These are phyloP conservation scores for Tilletia indica DNA, from an alignment of 1,284 basidiomycete species.

Conservation along the genomic window DNA sequence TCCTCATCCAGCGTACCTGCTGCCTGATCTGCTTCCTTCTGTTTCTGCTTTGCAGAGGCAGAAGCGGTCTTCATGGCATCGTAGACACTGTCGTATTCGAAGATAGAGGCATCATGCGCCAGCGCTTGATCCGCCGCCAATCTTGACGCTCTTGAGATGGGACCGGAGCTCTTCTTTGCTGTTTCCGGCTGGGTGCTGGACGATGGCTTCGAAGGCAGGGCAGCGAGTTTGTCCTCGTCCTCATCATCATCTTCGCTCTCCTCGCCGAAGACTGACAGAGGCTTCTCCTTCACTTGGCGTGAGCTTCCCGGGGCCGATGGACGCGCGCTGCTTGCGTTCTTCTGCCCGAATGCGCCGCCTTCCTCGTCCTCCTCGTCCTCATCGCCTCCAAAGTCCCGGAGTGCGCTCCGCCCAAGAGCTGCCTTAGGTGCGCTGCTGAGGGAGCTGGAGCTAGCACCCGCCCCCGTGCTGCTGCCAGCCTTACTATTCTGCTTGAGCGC, in stretches of 20 bases:
- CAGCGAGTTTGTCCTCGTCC: constrained; percentile 23
- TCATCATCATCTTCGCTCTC: constrained; percentile 25
- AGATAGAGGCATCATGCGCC: constrained; percentile 77
- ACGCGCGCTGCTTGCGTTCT: neutral
- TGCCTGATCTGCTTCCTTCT: constrained; percentile 67
- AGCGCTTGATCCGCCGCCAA: constrained; percentile 62
- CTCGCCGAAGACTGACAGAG: constrained; percentile 29
- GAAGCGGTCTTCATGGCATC: constrained; percentile 91
- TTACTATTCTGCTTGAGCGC: neutral
- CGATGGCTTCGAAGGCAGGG: neutral
- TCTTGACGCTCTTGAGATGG: constrained; percentile 36
- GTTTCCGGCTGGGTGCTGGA: constrained; percentile 11
- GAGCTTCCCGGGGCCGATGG: neutral
- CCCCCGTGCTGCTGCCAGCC: neutral
- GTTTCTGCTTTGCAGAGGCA: constrained; percentile 59
- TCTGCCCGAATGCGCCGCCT: neutral
- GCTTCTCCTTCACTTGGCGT: constrained; percentile 12
- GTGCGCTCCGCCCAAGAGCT: neutral
- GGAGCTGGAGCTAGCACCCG: neutral
- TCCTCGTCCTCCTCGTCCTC: constrained; percentile 2
- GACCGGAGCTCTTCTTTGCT: constrained; percentile 13
- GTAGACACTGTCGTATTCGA: constrained; percentile 94
- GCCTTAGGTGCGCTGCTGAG: neutral
- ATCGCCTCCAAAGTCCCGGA: constrained; percentile 6
- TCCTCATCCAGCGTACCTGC: neutral